phyloP scores from a whole-genome alignment of 73 alveolate species.

The Paramecium sexaurelia region DNA sequence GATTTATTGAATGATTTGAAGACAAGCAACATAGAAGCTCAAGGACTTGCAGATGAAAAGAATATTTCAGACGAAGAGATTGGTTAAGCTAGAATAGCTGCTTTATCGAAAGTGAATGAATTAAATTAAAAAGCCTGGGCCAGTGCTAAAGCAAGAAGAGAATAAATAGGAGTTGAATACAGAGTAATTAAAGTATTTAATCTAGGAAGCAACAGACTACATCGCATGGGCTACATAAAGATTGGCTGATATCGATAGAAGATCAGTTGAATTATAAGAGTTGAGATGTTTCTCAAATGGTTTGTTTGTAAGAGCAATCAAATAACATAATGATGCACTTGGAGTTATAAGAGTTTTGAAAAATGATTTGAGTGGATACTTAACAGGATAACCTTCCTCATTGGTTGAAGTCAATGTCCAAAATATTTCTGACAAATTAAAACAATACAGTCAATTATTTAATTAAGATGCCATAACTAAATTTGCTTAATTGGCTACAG shows the following conservation, averaged over 20 bases:
- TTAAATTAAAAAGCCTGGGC: constrained; percentile 41
- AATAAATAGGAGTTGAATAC: constrained; percentile 22
- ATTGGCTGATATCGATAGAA: constrained; percentile 52
- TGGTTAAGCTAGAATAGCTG: constrained; percentile 37
- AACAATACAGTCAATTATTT: constrained; percentile 7
- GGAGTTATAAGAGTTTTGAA: constrained; percentile 17
- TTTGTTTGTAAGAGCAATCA: constrained; percentile 37
- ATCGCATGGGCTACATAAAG: constrained; percentile 55
- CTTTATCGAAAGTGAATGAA: constrained; percentile 43
- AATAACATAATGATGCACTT: constrained; percentile 36
- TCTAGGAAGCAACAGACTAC: constrained; percentile 32
- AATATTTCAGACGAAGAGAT: constrained; percentile 48
- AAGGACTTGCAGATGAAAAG: constrained; percentile 41
- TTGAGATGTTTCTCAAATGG: constrained; percentile 50
- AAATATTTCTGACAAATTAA: constrained; percentile 41
- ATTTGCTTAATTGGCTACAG: constrained; percentile 33
- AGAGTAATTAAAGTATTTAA: background rate
- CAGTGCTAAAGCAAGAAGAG: constrained; percentile 43
- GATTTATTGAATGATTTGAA: constrained; percentile 52
- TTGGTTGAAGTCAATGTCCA: constrained; percentile 31
- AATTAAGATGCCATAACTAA: constrained; percentile 36
- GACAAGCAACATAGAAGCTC: constrained; percentile 44
- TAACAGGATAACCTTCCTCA: constrained; percentile 24
- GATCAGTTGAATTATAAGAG: constrained; percentile 54
- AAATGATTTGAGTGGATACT: constrained; percentile 44